Evolutionary conservation across 257 asterid species (phyloP).

Genomic region (Forsythia viridissima): DNA sequence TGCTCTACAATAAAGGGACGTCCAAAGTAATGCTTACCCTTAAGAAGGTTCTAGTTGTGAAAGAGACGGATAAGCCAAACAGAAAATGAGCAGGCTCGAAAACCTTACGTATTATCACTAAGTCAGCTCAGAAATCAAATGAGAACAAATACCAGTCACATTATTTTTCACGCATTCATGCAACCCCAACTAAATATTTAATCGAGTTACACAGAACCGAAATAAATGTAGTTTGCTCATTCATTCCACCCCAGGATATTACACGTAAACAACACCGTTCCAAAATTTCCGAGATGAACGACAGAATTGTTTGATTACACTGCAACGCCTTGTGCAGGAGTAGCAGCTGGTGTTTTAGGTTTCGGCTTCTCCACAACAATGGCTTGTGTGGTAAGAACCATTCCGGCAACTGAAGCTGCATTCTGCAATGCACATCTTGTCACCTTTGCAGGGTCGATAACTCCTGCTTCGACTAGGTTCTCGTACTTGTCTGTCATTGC

Average conservation of each 20-base stretch:
- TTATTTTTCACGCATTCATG: background rate
- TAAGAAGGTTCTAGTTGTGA: too few relatives aligned
- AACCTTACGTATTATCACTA: background rate
- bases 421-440: constrained; percentile 87
- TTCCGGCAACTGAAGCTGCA: constrained; percentile 93
- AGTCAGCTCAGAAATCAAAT: constrained; percentile 3
- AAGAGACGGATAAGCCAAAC: background rate
- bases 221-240: background rate
- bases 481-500: constrained; percentile 84
- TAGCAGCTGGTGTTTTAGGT: constrained; percentile 53
- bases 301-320: constrained; percentile 32
- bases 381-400: constrained; percentile 99
- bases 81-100: background rate
- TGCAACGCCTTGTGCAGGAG: constrained; percentile 49
- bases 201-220: background rate
- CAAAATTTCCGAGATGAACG: constrained; percentile 15
- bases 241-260: background rate
- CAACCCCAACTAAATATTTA: background rate
- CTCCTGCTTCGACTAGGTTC: constrained; percentile 79
- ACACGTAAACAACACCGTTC: background rate
- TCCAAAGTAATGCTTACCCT: too few relatives aligned
- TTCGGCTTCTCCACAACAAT: constrained; percentile 87
- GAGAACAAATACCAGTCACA: background rate
- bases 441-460: constrained; percentile 97
- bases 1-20: too few relatives aligned